Evolutionary conservation across 495 filamentous ascomycete species (phyloP), one percentile per base, ranked within the genome.

Genomic region (Hypoxylon subgilvum): DNA sequence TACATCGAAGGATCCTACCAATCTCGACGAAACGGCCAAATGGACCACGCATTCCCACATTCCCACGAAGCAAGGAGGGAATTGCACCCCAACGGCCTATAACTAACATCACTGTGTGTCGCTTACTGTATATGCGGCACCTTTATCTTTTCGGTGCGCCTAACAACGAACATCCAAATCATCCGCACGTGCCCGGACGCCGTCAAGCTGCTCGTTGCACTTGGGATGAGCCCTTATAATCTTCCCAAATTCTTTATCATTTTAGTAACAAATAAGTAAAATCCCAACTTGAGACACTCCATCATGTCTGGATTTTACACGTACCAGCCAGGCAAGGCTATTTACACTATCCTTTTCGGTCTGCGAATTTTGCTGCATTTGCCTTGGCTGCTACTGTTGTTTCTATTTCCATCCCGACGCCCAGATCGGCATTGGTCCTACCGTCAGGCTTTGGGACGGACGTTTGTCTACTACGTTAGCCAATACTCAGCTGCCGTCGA

Each of bases 291-390:
- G 18, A 21, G 38, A 40, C 3, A 22, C 2, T 9, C 13, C 5
- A 50, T 9, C 46, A 55, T 55, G 52, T 38, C 52, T 22, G 40
- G 52, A 6, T 22, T 55, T 38, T 55, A 22, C 38, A 59, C 61
- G 12, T 39, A 44, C 56, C 74, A 74, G 25, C 74, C 72, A 28
- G 64, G 71, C 61, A 74, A 72, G 55, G 61, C 46, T 27, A 18
- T 73, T 47, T 76, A 69, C 51, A 57, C 56, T n/a, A 53, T 73
- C 25, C 14, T 53, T 3, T 68, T 71, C n/a, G 4, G 68, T 35
- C 9, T 34, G n/a, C 34, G 61, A 57, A 59, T 56, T 13, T 40
- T 66, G 32, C 1, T 57, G 19, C 67, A 63, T n/a, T 25, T 76
- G 6, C 72, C 72, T 3, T 36, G 73, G 53, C 71, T 63, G 52